Percentiles rank a stretch among this genome's conserved stretches.
phyloP scores from a whole-genome alignment of 1,284 basidiomycete species.

The Pholiota adiposa region DNA sequence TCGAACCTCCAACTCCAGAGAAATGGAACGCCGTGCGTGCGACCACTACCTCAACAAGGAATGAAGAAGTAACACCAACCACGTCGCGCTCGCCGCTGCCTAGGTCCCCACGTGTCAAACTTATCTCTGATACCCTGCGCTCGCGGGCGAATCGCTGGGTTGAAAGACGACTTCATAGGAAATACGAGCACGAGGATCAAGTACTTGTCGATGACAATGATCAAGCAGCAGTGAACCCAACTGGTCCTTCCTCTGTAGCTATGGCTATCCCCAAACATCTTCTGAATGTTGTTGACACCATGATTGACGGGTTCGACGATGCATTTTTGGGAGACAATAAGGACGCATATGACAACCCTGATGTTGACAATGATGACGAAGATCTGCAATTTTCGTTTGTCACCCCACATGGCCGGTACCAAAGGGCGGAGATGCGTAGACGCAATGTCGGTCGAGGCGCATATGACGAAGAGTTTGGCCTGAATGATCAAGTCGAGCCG shows the following conservation, averaged over 20 bases:
- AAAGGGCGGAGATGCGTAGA: not conserved
- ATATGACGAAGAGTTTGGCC: not conserved
- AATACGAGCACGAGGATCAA: not conserved
- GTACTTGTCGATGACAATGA: not conserved
- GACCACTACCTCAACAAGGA: not conserved
- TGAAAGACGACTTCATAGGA: conserved; percentile 46
- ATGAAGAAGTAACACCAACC: not conserved
- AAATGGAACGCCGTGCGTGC: conserved; percentile 11
- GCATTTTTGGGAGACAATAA: conserved; percentile 1
- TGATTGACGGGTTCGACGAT: conserved; percentile 43
- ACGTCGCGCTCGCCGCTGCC: not conserved
- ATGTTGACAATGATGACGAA: conserved; percentile 7
- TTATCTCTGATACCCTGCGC: conserved; percentile 58
- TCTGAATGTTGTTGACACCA: conserved; percentile 41
- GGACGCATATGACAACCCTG: conserved; percentile 5
- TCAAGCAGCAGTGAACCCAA: not conserved
- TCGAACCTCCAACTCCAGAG: conserved; percentile 47
- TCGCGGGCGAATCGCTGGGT: conserved; percentile 58
- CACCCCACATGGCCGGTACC: not conserved
- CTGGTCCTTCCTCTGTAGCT: not conserved
- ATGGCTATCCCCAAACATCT: conserved; percentile 37
- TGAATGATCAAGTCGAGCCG: not conserved
- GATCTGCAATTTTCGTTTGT: not conserved
- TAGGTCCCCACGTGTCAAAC: conserved; percentile 40
- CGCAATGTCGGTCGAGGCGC: not conserved